phyloP scores from a whole-genome alignment of 345 rosid species.

The Diplotaxis tenuifolia region DNA sequence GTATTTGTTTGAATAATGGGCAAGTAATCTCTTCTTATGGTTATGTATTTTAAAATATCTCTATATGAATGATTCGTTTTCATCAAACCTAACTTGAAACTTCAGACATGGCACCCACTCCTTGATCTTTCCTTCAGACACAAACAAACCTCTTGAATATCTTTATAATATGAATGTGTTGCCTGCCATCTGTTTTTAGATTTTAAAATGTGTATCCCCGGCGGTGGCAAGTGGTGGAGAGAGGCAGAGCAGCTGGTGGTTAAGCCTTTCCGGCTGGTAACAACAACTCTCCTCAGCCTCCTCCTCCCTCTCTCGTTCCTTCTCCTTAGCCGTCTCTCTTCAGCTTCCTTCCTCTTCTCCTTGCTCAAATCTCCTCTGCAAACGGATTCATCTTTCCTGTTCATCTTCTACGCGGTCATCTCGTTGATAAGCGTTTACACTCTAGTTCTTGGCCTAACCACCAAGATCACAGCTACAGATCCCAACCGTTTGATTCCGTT shows the following conservation, averaged over 20 bases:
- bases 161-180: background rate
- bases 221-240: slow-evolving; percentile 22
- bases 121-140: slow-evolving; percentile 34
- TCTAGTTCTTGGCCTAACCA: slow-evolving; percentile 56
- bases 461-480: slow-evolving; percentile 36
- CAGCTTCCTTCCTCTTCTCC: slow-evolving; percentile 36
- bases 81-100: slow-evolving; percentile 40
- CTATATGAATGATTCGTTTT: slow-evolving; percentile 29
- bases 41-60: background rate
- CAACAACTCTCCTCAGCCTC: slow-evolving; percentile 55
- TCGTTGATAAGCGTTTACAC: slow-evolving; percentile 49
- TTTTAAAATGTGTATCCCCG: slow-evolving; percentile 2
- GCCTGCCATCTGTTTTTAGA: background rate
- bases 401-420: slow-evolving; percentile 45
- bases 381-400: slow-evolving; percentile 13
- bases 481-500: slow-evolving; percentile 27
- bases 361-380: slow-evolving; percentile 21
- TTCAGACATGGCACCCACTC: slow-evolving; percentile 63
- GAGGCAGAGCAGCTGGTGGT: slow-evolving; percentile 29
- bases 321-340: slow-evolving; percentile 60
- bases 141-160: slow-evolving; percentile 14
- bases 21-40: slow-evolving; percentile 25
- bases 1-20: slow-evolving; percentile 6
- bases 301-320: slow-evolving; percentile 78
- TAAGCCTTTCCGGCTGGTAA: slow-evolving; percentile 46